Evolutionary conservation across 148 eudicot genomes (phyloP).

Genomic region (Camellia granthamiana): DNA sequence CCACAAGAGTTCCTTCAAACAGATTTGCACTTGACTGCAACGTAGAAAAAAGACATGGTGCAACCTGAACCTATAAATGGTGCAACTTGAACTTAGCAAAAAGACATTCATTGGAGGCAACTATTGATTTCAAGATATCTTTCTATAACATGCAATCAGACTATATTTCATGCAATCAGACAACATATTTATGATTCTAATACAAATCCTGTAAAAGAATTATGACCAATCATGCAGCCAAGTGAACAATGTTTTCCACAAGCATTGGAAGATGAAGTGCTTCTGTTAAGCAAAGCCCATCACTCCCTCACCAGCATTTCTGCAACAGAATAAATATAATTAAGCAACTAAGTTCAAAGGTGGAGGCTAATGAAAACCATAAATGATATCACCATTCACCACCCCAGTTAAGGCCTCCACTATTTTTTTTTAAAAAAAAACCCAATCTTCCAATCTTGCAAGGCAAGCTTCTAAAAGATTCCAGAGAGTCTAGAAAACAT

Average conservation of each 20-base stretch:
- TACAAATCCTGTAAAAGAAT: constrained; percentile 35
- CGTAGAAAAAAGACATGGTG: background rate
- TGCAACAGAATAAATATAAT: constrained; percentile 68
- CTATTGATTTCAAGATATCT: constrained; percentile 4
- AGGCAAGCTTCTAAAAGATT: constrained; percentile 35
- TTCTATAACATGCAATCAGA: too few relatives aligned
- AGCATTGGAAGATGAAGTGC: constrained; percentile 56
- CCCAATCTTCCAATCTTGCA: constrained; percentile 23
- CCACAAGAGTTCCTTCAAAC: constrained; percentile 6
- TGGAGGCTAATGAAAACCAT: constrained; percentile 38
- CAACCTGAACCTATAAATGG: background rate
- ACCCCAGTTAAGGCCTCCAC: constrained; percentile 32
- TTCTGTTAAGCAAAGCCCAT: constrained; percentile 62
- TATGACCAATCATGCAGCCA: constrained; percentile 40
- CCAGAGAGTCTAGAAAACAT: constrained; percentile 36
- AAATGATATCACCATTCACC: constrained; percentile 42
- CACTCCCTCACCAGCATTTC: constrained; percentile 69
- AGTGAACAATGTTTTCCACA: constrained; percentile 49
- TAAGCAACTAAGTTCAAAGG: constrained; percentile 40
- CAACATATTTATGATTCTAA: constrained; percentile 12
- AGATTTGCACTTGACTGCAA: background rate
- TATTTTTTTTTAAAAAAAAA: constrained; percentile 5
- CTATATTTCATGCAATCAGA: constrained; percentile 13
- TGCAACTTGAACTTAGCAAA: background rate
- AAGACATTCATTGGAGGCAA: constrained; percentile 3